Base-by-base conservation (phyloP, 495 filamentous ascomycete genomes). In the Trichocladium antarcticum region DNA sequence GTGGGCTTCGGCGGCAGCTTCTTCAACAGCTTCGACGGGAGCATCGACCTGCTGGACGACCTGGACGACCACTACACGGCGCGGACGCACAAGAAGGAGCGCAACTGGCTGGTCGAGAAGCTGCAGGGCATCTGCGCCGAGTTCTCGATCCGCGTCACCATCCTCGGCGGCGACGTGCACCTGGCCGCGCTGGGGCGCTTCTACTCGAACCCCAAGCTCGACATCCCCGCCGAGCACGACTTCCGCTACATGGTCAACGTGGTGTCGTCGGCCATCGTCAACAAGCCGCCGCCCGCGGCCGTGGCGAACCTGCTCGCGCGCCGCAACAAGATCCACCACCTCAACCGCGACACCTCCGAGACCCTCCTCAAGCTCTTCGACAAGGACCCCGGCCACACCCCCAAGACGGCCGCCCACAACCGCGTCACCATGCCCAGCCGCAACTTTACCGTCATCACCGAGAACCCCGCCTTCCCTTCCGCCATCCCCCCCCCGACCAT, bases 31-130 rank as follows among this genome's bases (percentile, higher is more conserved):
- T 97, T 95, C 49, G 90, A 95, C 63, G 90, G 90, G 21, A 78
- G 80, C 54, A 80, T 93, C 11, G 90, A 97, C 72, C 73, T 95
- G 21, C 71, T 95, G 7, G 90, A 97, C 60, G 90, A 96, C 57
- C 72, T 96, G 15, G 89, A 95, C 60, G 90, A 95, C 61, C 90
- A 97, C 61, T 95, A 95, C 68, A 94, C 87, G 22, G 88, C 90
- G 11, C 79, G 80, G 27, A 87, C 87, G 47, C 90, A 97, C 73
- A 97, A 95, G 64, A 75, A 77, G 36, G 90, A 96, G 70, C 82
- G 90, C 37, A 82, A 80, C 51, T 67, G 73, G 27, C 72, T 97
- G 21, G 63, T 95, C 28, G 74, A 80, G 37, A 77, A 83, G 20
- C 75, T 95, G 19, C 89, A 96, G 61, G 67, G 71, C 17, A 66